Conservation (phyloP, 768 basidiomycete species). For the Lactifluus piperatus region DNA sequence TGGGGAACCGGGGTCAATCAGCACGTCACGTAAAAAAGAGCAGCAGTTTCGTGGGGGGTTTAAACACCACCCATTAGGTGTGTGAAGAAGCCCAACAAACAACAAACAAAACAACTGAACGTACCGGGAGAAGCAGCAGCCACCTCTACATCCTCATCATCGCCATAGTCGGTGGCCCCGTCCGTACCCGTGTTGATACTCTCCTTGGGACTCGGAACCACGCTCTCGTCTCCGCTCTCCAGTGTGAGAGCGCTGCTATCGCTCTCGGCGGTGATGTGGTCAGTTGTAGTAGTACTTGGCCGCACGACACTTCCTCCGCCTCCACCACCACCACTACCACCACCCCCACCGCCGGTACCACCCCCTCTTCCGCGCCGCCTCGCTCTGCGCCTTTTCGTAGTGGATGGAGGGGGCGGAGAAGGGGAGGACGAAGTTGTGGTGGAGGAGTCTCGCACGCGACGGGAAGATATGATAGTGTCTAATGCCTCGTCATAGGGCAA, state of each 20-base stretch:
- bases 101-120: background rate
- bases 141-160: slow-evolving; percentile 54
- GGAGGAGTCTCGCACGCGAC: slow-evolving; percentile 55
- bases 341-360: background rate
- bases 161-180: slow-evolving; percentile 51
- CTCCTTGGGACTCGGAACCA: slow-evolving; percentile 49
- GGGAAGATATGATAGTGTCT: slow-evolving; percentile 49
- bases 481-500: slow-evolving; percentile 52
- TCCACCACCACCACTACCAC: background rate
- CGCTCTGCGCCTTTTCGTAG: slow-evolving; percentile 24
- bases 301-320: slow-evolving; percentile 29
- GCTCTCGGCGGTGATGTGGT: slow-evolving; percentile 73
- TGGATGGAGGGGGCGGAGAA: slow-evolving; percentile 26
- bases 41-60: no score
- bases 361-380: slow-evolving; percentile 38
- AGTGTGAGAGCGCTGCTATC: slow-evolving; percentile 79
- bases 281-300: slow-evolving; percentile 50
- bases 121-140: slow-evolving; percentile 19
- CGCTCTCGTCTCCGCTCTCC: slow-evolving; percentile 71
- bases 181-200: slow-evolving; percentile 69
- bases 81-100: no score
- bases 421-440: slow-evolving; percentile 43
- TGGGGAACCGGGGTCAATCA: background rate
- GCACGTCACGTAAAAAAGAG: background rate
- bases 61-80: no score